Conservation (phyloP, 2,329 filamentous ascomycete species). For the Fusarium tupiense region DNA sequence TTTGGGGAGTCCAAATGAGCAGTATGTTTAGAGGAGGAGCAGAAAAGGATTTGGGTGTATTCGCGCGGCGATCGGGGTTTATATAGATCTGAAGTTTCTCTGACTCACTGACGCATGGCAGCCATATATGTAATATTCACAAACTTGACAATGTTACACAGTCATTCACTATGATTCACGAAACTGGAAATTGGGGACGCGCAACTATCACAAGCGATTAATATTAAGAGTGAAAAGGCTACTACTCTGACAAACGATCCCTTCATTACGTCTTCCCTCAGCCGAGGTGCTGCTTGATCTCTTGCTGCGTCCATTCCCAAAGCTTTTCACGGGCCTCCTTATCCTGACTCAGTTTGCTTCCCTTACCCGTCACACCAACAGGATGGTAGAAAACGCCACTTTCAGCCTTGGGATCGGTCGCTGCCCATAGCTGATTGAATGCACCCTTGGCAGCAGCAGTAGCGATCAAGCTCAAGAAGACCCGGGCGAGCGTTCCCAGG, state of each 20-base stretch:
- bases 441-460: neutral
- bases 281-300: neutral
- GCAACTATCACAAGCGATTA: neutral
- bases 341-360: neutral
- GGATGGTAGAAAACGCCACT: slow-evolving; percentile 5
- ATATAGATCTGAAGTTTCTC: neutral
- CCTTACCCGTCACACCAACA: slow-evolving; percentile 3
- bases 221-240: neutral
- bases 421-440: neutral
- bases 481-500: neutral
- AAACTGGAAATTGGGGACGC: accelerated
- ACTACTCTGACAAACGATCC: neutral
- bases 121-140: accelerated
- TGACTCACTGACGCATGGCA: neutral
- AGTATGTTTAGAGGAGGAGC: accelerated
- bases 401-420: neutral
- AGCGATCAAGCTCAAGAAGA: neutral
- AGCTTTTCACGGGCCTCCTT: neutral
- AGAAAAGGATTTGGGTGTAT: accelerated
- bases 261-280: accelerated
- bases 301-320: slow-evolving; percentile 9
- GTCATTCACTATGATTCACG: accelerated
- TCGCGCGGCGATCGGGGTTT: neutral
- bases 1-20: accelerated
- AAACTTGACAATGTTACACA: accelerated